Evolutionary conservation across 164 flowering plant genomes (phyloP).

Genomic region (Aristolochia contorta): DNA sequence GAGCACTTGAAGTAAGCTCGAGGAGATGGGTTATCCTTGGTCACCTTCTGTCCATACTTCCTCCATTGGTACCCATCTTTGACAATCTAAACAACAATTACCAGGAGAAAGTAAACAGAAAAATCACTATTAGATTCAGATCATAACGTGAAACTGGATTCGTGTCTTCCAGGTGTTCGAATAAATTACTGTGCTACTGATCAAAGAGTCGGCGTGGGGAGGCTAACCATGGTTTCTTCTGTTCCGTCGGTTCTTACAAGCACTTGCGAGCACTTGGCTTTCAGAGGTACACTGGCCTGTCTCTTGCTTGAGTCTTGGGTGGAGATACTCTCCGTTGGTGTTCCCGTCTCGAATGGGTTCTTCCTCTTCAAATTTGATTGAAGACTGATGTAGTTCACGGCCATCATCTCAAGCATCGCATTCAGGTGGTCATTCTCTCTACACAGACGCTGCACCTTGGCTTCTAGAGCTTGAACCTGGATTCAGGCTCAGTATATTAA

Average conservation of each 20-base stretch:
- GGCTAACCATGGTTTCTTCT: slow-evolving; percentile 25
- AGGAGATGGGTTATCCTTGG: slow-evolving; percentile 51
- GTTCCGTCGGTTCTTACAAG: slow-evolving; percentile 15
- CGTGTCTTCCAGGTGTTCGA: too few species aligned
- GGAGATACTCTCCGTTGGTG: slow-evolving; percentile 1
- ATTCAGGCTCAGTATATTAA: neutral
- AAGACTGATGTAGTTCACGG: slow-evolving; percentile 16
- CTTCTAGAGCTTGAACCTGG: slow-evolving; percentile 19
- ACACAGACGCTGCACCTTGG: slow-evolving; percentile 11
- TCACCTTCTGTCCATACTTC: slow-evolving; percentile 60
- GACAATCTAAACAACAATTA: slow-evolving; percentile 23
- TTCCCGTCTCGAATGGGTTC: neutral
- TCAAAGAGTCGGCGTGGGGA: neutral
- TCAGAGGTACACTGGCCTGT: slow-evolving; percentile 4
- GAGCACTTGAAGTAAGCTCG: slow-evolving; percentile 56
- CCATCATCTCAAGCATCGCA: slow-evolving; percentile 16
- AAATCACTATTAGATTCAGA: neutral
- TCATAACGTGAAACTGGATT: neutral
- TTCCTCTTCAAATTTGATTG: slow-evolving; percentile 9
- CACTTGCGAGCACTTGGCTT: slow-evolving; percentile 14
- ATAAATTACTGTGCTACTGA: too few species aligned
- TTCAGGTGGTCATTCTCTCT: slow-evolving; percentile 30
- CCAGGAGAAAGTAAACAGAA: neutral
- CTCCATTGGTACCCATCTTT: slow-evolving; percentile 66
- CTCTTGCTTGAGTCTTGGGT: slow-evolving; percentile 13